Conservation (phyloP, 805 yeast genomes). For the Candida stauntonica region DNA sequence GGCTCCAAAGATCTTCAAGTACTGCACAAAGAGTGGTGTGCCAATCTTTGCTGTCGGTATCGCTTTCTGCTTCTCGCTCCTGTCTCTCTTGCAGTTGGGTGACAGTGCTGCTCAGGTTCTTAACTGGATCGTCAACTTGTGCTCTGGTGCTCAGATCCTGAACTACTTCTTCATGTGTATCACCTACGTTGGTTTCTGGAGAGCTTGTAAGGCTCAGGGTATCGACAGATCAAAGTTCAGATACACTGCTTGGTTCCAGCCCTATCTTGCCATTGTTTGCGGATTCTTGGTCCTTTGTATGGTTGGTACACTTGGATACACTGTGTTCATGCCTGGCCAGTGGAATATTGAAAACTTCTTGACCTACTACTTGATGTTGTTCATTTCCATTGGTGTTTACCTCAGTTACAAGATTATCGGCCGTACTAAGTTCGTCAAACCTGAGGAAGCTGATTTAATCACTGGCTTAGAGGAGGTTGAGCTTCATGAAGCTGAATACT, state of each 20-base stretch:
- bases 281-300: slow-evolving; percentile 40
- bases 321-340: slow-evolving; percentile 61
- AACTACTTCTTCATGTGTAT: slow-evolving; percentile 54
- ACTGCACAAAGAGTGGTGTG: slow-evolving; percentile 61
- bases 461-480: slow-evolving; percentile 54
- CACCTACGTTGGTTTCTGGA: slow-evolving; percentile 59
- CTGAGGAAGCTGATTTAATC: slow-evolving; percentile 47
- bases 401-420: slow-evolving; percentile 44
- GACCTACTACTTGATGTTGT: slow-evolving; percentile 69
- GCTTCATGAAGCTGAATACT: slow-evolving; percentile 42
- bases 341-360: slow-evolving; percentile 65
- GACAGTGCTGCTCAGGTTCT: slow-evolving; percentile 57
- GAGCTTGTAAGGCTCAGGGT: slow-evolving; percentile 52
- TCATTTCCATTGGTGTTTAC: slow-evolving; percentile 44
- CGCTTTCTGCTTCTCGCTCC: slow-evolving; percentile 50
- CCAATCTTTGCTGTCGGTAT: slow-evolving; percentile 64
- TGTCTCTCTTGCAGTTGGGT: slow-evolving; percentile 63
- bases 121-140: slow-evolving; percentile 65
- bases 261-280: slow-evolving; percentile 48
- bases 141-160: slow-evolving; percentile 62
- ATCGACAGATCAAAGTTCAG: slow-evolving; percentile 36
- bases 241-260: slow-evolving; percentile 55
- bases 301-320: slow-evolving; percentile 62
- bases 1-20: slow-evolving; percentile 57
- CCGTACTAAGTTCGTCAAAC: slow-evolving; percentile 40